Base-by-base conservation (phyloP, 177 flowering plant genomes). In the Telopea speciosissima region DNA sequence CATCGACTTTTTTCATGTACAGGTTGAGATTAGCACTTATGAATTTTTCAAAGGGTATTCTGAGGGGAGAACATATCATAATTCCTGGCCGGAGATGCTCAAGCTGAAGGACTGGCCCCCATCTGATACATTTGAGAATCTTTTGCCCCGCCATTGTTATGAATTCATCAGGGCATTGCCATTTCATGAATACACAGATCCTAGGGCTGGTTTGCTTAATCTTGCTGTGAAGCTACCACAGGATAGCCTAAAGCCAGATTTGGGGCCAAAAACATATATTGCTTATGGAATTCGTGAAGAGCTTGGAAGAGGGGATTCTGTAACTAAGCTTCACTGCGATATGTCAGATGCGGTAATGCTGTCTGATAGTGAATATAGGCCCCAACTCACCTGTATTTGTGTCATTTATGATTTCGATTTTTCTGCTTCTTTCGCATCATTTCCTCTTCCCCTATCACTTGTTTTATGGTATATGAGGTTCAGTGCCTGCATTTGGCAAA, bases 221-320 rank as follows among this genome's bases (percentile, higher is more conserved):
- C 82, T 91, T 24, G 92, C 90, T 56, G 86, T 77, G 1, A 88
- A 85, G 79, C 67, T 89, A 77, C 93, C 93, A 21, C 54, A 77
- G 4, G 60, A 33, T 67, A 40, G 82, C 63, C 25, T 89, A 63
- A 87, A 89, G 71, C 92, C 93, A 1, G 93, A 89, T 74, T 21
- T 89, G 78, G 97, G 97, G 42, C 97, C 97, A 28, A 91, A 91
- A 79, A 81, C 94, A 14, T 91, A 91, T 58, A 86, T 89, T 59
- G 93, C 92, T 19, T 49, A 49, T 49, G 54, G 54, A 11, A 49
- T 49, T 49, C 62, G 72, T 11, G 84, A 89, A 63, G 97, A 93
- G 77, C 93, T 91, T 68, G 94, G 97, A 61, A 84, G 98, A 79
- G 98, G 98, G 67, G 98, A 93, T 76, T 93, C 97, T 31, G 90